Evolutionary conservation across 257 asterid species (phyloP).

Genomic region (Solanum gracilifrons): DNA sequence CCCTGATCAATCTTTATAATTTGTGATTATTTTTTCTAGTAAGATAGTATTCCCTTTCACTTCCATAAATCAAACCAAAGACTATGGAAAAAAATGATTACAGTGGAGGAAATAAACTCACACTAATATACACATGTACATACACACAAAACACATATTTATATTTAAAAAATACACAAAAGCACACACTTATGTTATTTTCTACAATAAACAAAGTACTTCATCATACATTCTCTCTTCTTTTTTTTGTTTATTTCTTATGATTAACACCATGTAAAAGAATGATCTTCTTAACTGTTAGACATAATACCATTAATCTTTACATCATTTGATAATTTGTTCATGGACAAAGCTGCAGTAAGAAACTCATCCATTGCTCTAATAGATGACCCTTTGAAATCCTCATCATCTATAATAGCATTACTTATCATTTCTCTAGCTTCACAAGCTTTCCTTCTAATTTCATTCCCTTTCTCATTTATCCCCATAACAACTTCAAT

Average conservation of each 20-base stretch:
- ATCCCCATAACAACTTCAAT: conserved; percentile 39
- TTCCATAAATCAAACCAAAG: not conserved
- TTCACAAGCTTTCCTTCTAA: conserved; percentile 18
- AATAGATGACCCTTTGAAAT: conserved; percentile 28
- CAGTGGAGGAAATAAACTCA: not conserved
- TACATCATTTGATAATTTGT: not conserved
- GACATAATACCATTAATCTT: not conserved
- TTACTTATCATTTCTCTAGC: conserved; percentile 17
- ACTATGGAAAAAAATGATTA: not conserved
- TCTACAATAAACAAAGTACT: not conserved
- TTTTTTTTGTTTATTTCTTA: too few relatives aligned
- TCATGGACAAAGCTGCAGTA: conserved; percentile 16
- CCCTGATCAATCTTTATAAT: too few relatives aligned
- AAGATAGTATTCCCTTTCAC: not conserved
- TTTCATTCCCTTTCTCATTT: conserved; percentile 12
- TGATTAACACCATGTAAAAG: not conserved
- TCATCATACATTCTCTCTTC: not conserved
- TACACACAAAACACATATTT: not conserved
- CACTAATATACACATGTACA: not conserved
- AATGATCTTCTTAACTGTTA: not conserved
- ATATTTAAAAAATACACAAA: not conserved
- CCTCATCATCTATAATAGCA: conserved; percentile 20
- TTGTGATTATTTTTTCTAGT: too few relatives aligned
- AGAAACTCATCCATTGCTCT: conserved; percentile 41
- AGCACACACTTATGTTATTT: not conserved